A percentile compares a stretch with the other conserved stretches of the same genome.
Conservation (phyloP, 1,284 basidiomycete genomes). For the Tilletia horrida region DNA sequence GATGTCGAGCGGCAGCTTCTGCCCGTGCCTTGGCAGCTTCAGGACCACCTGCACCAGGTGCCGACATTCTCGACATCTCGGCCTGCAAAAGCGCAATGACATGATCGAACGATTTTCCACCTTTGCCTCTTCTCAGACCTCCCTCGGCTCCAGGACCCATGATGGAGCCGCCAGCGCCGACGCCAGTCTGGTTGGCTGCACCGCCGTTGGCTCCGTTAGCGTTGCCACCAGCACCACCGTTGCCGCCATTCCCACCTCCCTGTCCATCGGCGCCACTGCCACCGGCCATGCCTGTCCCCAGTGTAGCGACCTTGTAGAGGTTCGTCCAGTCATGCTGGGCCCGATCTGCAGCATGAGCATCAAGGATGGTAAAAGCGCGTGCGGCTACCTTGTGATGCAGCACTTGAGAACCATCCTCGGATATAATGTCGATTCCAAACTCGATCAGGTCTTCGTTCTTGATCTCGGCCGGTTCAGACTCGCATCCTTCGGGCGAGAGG, state of each 20-base stretch:
- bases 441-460: slow-evolving; percentile 92
- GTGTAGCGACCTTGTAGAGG: slow-evolving; percentile 35
- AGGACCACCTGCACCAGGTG: background rate
- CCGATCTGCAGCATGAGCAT: slow-evolving; percentile 69
- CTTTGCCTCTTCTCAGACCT: slow-evolving; percentile 47
- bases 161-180: slow-evolving; percentile 42
- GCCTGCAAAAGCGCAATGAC: slow-evolving; percentile 48
- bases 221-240: background rate
- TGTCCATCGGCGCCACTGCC: background rate
- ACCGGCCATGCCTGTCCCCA: background rate
- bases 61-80: background rate
- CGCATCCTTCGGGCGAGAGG: slow-evolving; percentile 81
- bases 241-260: background rate
- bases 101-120: slow-evolving; percentile 55
- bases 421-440: slow-evolving; percentile 98
- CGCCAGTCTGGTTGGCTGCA: slow-evolving; percentile 32
- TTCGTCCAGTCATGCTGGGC: slow-evolving; percentile 52
- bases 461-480: slow-evolving; percentile 88
- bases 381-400: slow-evolving; percentile 98
- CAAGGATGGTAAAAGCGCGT: slow-evolving; percentile 82
- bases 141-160: slow-evolving; percentile 53
- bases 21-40: slow-evolving; percentile 1
- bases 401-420: slow-evolving; percentile 96
- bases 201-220: background rate
- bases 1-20: slow-evolving; percentile 8